phyloP scores from a whole-genome alignment of 129 eudicot species.

The Chrysanthemum makinoi region DNA sequence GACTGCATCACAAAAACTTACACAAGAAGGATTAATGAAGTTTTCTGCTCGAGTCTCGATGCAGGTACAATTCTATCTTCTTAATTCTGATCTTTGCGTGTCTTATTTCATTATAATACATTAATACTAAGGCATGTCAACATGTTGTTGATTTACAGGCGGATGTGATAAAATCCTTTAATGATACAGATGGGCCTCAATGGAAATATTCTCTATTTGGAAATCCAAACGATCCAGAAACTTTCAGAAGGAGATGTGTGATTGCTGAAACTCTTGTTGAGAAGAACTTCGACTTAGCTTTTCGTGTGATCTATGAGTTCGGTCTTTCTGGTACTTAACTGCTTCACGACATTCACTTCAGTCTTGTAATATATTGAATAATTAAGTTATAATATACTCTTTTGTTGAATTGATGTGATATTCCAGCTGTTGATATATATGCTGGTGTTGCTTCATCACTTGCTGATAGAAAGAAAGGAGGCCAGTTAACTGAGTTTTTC shows the following conservation, averaged over 20 bases:
- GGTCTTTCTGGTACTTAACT: conserved; percentile 68
- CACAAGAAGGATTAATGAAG: conserved; percentile 87
- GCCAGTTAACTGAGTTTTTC: conserved; percentile 89
- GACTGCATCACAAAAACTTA: conserved; percentile 82
- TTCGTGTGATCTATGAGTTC: conserved; percentile 86
- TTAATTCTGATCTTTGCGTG: background rate
- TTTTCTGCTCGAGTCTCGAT: conserved; percentile 89
- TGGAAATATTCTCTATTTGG: conserved; percentile 98
- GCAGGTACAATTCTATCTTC: conserved; percentile 46
- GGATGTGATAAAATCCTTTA: conserved; percentile 83
- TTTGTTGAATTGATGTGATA: conserved; percentile 14
- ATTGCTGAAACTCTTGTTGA: conserved; percentile 95
- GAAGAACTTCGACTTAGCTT: conserved; percentile 92
- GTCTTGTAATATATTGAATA: conserved; percentile 10
- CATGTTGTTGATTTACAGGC: conserved; percentile 40
- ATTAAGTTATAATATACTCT: conserved; percentile 17
- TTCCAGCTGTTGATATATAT: conserved; percentile 94
- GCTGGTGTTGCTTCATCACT: conserved; percentile 99
- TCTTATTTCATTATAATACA: background rate
- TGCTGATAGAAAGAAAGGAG: conserved; percentile 92
- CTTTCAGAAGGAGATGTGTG: conserved; percentile 92
- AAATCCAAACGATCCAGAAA: conserved; percentile 92
- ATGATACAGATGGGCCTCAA: conserved; percentile 87
- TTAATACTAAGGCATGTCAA: conserved; percentile 17
- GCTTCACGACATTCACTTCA: background rate